Base-by-base conservation (phyloP, 495 filamentous ascomycete species). In the Aspergillus panamensis region DNA sequence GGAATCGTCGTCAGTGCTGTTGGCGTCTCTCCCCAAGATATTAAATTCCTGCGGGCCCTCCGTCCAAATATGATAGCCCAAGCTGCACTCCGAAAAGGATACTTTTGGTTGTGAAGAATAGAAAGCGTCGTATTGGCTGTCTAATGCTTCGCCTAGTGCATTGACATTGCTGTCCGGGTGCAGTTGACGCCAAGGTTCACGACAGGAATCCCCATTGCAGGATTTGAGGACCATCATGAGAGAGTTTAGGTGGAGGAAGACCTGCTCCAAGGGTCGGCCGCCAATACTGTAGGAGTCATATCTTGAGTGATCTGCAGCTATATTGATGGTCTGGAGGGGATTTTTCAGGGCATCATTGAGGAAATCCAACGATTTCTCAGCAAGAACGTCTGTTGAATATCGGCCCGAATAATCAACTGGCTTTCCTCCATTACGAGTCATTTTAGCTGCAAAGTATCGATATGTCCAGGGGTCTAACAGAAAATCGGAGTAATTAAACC, bases 391-490 rank as follows among this genome's bases (percentile, higher is more conserved):
- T 5, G 82, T 81, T 0, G 75, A 74, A 66, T 89, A 82, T 30
- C 80, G 64, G 6, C 82, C 82, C 37, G 73, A 64, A 62, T 79
- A 80, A 56, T 67, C 75, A 14, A 76, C 71, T 5, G 83, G 83
- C 0, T 64, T 48, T 25, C 78, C 77, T 0, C 70, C 66, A 61
- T 89, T 87, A 39, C 84, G 80, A 42, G 84, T 80, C 65, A 81
- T 83, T 14, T 71, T 78, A 7, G 80, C 73, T 61, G 84, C 81
- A 55, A 82, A 75, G 71, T 90, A 90, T 40, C 73, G 72, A 67
- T 90, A 90, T 4, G 87, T 90, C 62, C 73, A 83, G 0, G 87
- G 86, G 60, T 90, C 87, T 0, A 90, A 73, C 3, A 88, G 74
- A 55, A 88, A 86, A 62, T 88, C 85, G 3, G 71, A 72, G 1